Base-by-base conservation (phyloP, 768 basidiomycete species). In the Phaffia australis region DNA sequence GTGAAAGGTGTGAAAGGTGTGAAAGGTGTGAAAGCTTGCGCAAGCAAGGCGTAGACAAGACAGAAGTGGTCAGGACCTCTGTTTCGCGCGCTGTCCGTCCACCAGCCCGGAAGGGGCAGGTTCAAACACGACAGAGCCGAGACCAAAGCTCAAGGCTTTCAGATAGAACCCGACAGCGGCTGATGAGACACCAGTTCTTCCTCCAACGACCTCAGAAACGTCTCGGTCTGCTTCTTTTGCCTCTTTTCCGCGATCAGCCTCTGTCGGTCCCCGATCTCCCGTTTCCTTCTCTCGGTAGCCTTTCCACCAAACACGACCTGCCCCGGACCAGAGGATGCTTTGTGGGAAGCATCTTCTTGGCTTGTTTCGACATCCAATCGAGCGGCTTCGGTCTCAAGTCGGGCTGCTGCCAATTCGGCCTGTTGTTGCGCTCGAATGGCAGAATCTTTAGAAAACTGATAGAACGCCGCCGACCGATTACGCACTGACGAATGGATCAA, bases 401-500 rank as follows among this genome's bases (percentile, higher is more conserved):
- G 80, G 2, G 81, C 81, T 4, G 78, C 74, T 66, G 81, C 83
- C 16, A 98, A 78, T 64, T 87, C 87, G 65, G 88, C 88, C 89
- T 93, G 88, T 75, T 97, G 86, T 59, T 79, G 78, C 70, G 78
- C 78, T 52, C 95, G 81, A 32, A 82, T 83, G 70, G 88, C 87
- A 72, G 91, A 89, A 71, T 95, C 90, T 2, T 75, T 81, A 16
- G 89, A 89, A 76, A 98, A 93, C 74, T 89, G 87, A 75, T 94
- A 95, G 77, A 87, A 89, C 0, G 84, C 92, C 0, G 94, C 93
- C 54, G 88, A 95, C 75, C 86, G 87, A 16, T 87, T 83, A 19
- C 95, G 87, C 23, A 87, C 85, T 71, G 27, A 21, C 32, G 7
- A 48, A n/a, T 48, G 50, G 8, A 16, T n/a, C n/a, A n/a, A n/a